Conservation (phyloP, 352 stramenopile genomes). For the Phytophthora citricola region DNA sequence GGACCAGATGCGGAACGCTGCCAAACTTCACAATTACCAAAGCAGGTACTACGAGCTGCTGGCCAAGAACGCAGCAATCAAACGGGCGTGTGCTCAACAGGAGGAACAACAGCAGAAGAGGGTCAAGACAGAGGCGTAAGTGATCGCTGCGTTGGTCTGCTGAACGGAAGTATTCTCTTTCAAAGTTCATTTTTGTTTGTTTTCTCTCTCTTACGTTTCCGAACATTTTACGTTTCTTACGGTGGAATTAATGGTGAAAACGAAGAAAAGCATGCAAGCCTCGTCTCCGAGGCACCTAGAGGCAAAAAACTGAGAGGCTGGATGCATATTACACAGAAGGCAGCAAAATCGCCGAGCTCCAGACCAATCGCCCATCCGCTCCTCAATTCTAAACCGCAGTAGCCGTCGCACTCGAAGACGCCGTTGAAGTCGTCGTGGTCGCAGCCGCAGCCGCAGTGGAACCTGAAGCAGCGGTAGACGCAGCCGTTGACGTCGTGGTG, state of each 20-base stretch:
- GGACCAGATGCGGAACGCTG: slow-evolving; percentile 68
- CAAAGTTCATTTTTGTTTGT: neutral
- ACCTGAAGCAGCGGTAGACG: slow-evolving; percentile 24
- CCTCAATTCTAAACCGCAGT: slow-evolving; percentile 33
- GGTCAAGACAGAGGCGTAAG: slow-evolving; percentile 39
- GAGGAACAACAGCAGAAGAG: slow-evolving; percentile 44
- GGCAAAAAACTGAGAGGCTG: slow-evolving; percentile 29
- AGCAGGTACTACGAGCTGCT: slow-evolving; percentile 68
- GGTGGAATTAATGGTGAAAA: slow-evolving; percentile 27
- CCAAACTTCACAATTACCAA: slow-evolving; percentile 65
- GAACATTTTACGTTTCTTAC: slow-evolving; percentile 39
- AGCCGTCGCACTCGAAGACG: slow-evolving; percentile 27
- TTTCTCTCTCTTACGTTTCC: slow-evolving; percentile 9
- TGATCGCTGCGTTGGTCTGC: neutral
- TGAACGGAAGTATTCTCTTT: no score
- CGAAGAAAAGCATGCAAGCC: slow-evolving; percentile 27
- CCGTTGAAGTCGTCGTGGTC: slow-evolving; percentile 21
- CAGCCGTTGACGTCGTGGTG: slow-evolving; percentile 23
- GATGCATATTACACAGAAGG: slow-evolving; percentile 43
- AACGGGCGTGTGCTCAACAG: slow-evolving; percentile 38
- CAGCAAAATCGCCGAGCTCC: slow-evolving; percentile 24
- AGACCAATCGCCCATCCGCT: slow-evolving; percentile 15
- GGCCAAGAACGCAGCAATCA: slow-evolving; percentile 71
- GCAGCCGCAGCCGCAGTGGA: slow-evolving; percentile 17
- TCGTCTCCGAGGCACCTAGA: slow-evolving; percentile 17